phyloP scores from a whole-genome alignment of 148 eudicot genomes.

The Rheum nobile region DNA sequence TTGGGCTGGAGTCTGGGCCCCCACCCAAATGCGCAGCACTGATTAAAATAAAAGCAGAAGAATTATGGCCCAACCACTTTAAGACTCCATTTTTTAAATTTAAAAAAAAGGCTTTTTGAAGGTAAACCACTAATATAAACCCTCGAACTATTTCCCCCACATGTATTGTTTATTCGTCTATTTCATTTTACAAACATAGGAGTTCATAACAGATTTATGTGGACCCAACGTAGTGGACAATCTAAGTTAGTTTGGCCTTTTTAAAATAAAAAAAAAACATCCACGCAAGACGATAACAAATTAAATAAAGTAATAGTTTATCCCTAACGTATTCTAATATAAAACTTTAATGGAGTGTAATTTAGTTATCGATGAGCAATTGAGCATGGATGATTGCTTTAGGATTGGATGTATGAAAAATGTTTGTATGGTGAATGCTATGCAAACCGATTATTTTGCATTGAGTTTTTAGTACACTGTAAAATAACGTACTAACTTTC shows the following conservation, averaged over 20 bases:
- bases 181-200: not conserved
- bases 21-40: not conserved
- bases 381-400: too few species aligned
- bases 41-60: not conserved
- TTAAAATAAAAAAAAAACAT: not conserved
- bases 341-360: too few species aligned
- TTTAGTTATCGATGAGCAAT: too few species aligned
- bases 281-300: not conserved
- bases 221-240: not conserved
- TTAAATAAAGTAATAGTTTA: too few species aligned
- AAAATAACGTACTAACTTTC: too few species aligned
- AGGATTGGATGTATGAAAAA: too few species aligned
- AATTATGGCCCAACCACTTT: not conserved
- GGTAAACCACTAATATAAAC: too few species aligned
- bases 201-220: not conserved
- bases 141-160: not conserved
- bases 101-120: too few species aligned
- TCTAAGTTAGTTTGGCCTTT: not conserved
- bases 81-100: not conserved
- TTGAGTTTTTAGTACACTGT: too few species aligned
- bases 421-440: too few species aligned
- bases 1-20: not conserved
- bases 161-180: not conserved
- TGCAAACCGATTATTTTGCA: too few species aligned
- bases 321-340: too few species aligned